phyloP scores from a whole-genome alignment of 1,284 basidiomycete genomes.

The Sporisorium iseilematis-ciliati region DNA sequence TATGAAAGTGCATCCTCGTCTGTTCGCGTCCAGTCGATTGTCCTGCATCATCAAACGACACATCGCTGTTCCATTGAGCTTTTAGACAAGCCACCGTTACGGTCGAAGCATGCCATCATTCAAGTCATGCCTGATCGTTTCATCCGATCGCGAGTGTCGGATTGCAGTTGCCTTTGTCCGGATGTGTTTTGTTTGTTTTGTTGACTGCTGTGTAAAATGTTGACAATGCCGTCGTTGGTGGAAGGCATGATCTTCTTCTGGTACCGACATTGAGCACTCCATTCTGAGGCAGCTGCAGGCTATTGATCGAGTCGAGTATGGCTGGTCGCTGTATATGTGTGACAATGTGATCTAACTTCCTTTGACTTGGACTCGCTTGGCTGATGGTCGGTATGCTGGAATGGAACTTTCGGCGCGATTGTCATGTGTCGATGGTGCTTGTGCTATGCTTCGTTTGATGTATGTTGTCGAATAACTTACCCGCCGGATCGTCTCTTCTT shows the following conservation, averaged over 20 bases:
- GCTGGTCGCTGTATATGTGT: neutral
- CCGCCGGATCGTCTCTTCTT: slow-evolving; percentile 96
- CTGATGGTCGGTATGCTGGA: neutral
- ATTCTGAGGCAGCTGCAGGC: neutral
- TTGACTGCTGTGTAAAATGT: no score
- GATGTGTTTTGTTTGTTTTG: no score
- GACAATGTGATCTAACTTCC: neutral
- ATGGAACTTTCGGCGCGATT: neutral
- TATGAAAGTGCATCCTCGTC: no score
- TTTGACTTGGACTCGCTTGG: neutral
- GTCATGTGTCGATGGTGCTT: slow-evolving; percentile 1
- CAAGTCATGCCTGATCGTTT: no score
- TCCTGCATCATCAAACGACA: no score
- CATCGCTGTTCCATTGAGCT: no score
- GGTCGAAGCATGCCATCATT: no score
- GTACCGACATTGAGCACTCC: no score
- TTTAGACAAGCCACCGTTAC: no score
- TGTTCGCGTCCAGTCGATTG: no score
- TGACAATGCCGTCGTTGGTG: neutral
- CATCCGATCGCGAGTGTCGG: no score
- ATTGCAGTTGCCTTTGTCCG: neutral
- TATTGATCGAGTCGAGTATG: no score
- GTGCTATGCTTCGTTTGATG: slow-evolving; percentile 1
- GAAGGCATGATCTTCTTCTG: neutral
- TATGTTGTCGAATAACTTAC: slow-evolving; percentile 49